A percentile compares a stretch with the other conserved stretches of the same genome.
These are phyloP conservation scores for Emergomyces pasteurianus DNA, from an alignment of 2,329 filamentous ascomycete genomes.

Conservation along the genomic window DNA sequence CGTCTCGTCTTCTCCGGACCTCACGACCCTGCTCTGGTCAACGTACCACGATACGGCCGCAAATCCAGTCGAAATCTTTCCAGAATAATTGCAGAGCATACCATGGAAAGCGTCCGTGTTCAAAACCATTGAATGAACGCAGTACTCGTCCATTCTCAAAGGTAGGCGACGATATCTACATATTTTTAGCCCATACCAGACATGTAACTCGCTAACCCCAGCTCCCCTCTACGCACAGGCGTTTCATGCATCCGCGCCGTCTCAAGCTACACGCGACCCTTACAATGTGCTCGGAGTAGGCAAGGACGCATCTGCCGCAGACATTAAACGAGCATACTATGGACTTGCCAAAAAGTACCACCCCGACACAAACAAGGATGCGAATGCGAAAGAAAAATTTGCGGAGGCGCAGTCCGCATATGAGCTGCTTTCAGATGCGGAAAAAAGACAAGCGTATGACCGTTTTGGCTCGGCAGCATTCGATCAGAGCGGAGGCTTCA, in stretches of 20 bases:
- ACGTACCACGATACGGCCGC: conserved; percentile 20
- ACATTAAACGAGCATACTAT: conserved; percentile 99
- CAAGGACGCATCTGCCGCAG: conserved; percentile 65
- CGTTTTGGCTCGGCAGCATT: conserved; percentile 75
- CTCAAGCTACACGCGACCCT: conserved; percentile 67
- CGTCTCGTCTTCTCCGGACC: conserved; percentile 31
- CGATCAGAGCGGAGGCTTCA: conserved; percentile 58
- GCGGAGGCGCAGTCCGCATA: conserved; percentile 87
- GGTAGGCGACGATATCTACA: conserved; percentile 17
- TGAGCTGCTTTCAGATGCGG: conserved; percentile 80
- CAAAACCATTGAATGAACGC: conserved; percentile 17
- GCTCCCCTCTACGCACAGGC: conserved; percentile 15
- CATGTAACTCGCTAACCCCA: conserved; percentile 1
- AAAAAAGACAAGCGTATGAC: conserved; percentile 88
- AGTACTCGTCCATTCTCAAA: conserved; percentile 14
- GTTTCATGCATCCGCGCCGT: conserved; percentile 39
- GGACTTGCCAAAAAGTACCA: conserved; percentile 95
- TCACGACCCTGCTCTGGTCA: conserved; percentile 29
- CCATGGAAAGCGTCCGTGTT: conserved; percentile 17
- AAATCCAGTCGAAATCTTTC: conserved; percentile 26
- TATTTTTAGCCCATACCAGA: background rate
- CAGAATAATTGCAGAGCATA: conserved; percentile 18
- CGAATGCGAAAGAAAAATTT: conserved; percentile 88
- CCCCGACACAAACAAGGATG: conserved; percentile 94
- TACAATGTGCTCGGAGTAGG: conserved; percentile 77